Percentiles rank a stretch among this genome's conserved stretches.
These are phyloP conservation scores for Aspergillus ochraceoroseus DNA, from an alignment of 2,329 filamentous ascomycete species.

Conservation along the genomic window DNA sequence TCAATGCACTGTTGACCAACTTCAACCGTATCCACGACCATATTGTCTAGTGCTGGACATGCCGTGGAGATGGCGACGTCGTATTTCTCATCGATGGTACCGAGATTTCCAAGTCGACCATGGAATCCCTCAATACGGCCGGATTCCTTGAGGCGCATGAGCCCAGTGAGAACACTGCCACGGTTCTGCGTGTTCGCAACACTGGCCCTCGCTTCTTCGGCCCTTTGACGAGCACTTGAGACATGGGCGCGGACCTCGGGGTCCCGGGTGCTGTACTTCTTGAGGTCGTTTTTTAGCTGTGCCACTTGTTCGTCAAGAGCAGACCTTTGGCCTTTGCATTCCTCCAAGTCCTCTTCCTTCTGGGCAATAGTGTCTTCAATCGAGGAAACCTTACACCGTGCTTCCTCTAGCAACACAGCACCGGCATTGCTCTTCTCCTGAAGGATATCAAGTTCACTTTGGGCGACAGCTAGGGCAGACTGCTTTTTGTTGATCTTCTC, in stretches of 20 bases:
- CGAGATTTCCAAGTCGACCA: conserved; percentile 87
- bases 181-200: conserved; percentile 86
- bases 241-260: conserved; percentile 77
- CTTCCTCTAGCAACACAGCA: conserved; percentile 74
- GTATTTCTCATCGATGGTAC: conserved; percentile 87
- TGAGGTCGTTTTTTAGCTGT: conserved; percentile 66
- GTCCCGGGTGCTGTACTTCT: conserved; percentile 69
- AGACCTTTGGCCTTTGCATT: conserved; percentile 67
- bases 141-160: conserved; percentile 93
- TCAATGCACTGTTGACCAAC: conserved; percentile 97
- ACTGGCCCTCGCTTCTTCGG: conserved; percentile 89
- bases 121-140: conserved; percentile 97
- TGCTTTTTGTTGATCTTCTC: conserved; percentile 96
- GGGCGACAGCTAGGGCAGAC: conserved; percentile 86
- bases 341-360: conserved; percentile 70
- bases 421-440: conserved; percentile 85
- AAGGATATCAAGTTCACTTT: conserved; percentile 89
- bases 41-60: conserved; percentile 84
- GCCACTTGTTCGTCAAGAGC: conserved; percentile 69
- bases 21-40: conserved; percentile 94
- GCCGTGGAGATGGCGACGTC: conserved; percentile 98
- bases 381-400: conserved; percentile 68
- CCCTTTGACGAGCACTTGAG: conserved; percentile 86
- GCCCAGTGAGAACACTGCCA: conserved; percentile 81
- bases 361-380: conserved; percentile 66